Evolutionary conservation across 2,329 filamentous ascomycete species (phyloP).

Genomic region (Zasmidium citrigriseum): DNA sequence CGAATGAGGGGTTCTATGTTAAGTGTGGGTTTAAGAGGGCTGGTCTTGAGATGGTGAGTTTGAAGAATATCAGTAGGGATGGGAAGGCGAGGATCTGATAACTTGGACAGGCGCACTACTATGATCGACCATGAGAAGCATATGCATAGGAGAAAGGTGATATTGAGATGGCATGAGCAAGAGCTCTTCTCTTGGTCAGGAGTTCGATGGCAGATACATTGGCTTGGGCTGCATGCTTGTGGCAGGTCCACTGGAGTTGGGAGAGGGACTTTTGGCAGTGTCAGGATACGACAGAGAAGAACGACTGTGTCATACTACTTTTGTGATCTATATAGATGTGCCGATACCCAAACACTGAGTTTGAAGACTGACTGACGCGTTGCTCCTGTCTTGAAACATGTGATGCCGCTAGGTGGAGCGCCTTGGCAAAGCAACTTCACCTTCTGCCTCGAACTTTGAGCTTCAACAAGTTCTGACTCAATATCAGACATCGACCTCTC

Average conservation of each 20-base stretch:
- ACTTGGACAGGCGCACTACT: not conserved
- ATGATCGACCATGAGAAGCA: slow-evolving; percentile 4
- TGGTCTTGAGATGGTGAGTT: slow-evolving; percentile 95
- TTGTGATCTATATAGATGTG: not conserved
- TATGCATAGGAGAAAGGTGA: not conserved
- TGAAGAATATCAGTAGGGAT: slow-evolving; percentile 55
- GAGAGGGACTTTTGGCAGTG: not conserved
- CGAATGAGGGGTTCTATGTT: slow-evolving; percentile 96
- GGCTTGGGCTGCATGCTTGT: not conserved
- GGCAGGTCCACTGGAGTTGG: not conserved
- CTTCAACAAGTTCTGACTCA: no score
- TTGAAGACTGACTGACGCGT: not conserved
- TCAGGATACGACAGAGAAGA: not conserved
- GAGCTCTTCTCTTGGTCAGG: not conserved
- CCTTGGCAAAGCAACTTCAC: no score
- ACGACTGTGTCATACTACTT: not conserved
- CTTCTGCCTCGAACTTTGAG: no score
- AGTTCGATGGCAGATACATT: not conserved
- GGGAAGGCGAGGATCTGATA: not conserved
- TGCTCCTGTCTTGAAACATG: not conserved
- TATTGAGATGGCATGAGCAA: not conserved
- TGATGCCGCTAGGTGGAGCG: not conserved
- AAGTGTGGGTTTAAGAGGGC: slow-evolving; percentile 95
- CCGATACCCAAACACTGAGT: not conserved
- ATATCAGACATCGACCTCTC: not conserved